Evolutionary conservation across 2,329 filamentous ascomycete genomes (phyloP).

Genomic region (Microsporum audouinii): DNA sequence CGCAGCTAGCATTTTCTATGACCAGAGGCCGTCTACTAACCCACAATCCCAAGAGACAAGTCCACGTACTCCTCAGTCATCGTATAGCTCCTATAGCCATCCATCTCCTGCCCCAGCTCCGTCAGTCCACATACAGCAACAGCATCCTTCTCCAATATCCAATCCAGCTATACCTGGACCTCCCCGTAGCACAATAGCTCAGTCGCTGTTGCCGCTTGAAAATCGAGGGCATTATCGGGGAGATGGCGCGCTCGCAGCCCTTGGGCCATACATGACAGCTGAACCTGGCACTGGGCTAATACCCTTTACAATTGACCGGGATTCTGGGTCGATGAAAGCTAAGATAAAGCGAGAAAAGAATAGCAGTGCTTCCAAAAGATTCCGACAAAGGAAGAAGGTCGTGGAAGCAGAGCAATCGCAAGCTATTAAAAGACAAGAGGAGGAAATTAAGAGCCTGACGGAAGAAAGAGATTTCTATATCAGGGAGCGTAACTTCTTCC

Average conservation of each 20-base stretch:
- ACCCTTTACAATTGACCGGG: constrained; percentile 29
- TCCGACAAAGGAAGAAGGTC: constrained; percentile 31
- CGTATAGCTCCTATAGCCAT: constrained; percentile 12
- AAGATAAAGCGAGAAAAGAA: constrained; percentile 34
- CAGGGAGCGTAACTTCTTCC: constrained; percentile 31
- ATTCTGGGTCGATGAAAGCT: constrained; percentile 32
- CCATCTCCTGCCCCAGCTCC: constrained; percentile 8
- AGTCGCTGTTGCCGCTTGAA: constrained; percentile 5
- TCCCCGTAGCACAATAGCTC: neutral
- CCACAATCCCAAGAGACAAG: constrained; percentile 10
- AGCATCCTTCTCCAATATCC: constrained; percentile 7
- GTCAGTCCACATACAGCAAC: constrained; percentile 9
- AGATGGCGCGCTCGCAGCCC: neutral
- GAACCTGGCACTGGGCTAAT: constrained; percentile 21
- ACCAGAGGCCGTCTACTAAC: neutral
- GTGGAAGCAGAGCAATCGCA: constrained; percentile 32
- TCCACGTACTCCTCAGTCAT: constrained; percentile 11
- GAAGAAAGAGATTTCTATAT: constrained; percentile 32
- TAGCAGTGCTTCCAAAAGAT: constrained; percentile 32
- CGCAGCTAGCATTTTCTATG: constrained; percentile 1
- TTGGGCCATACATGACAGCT: neutral
- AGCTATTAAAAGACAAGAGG: constrained; percentile 25
- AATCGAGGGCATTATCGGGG: neutral
- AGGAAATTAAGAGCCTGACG: constrained; percentile 25
- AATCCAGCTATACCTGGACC: neutral